phyloP scores from a whole-genome alignment of 2,329 filamentous ascomycete genomes.

The Mycosphaerelloides madeirae region DNA sequence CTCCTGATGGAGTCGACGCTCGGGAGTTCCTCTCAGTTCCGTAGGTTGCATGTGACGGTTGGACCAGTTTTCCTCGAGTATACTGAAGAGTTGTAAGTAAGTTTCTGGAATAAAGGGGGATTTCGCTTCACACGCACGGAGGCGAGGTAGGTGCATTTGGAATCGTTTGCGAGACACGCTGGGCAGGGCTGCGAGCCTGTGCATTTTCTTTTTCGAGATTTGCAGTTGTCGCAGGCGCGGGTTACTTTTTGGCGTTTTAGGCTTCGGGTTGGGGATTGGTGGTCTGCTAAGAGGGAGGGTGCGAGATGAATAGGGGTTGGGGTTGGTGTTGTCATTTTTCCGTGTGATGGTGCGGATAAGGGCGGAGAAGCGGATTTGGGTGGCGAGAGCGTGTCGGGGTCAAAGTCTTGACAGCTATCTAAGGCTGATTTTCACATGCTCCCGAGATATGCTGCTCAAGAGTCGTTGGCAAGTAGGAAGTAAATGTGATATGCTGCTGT shows the following conservation, averaged over 20 bases:
- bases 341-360: too few relatives aligned
- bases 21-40: slow-evolving; percentile 10
- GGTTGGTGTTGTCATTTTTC: too few relatives aligned
- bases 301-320: too few relatives aligned
- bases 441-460: too few relatives aligned
- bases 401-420: too few relatives aligned
- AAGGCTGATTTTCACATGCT: too few relatives aligned
- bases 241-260: slow-evolving; percentile 24
- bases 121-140: slow-evolving; percentile 14
- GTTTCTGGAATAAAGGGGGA: not conserved
- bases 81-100: not conserved
- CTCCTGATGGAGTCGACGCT: slow-evolving; percentile 15
- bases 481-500: too few relatives aligned
- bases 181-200: slow-evolving; percentile 39
- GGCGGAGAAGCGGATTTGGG: too few relatives aligned
- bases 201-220: slow-evolving; percentile 39
- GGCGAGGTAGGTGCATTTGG: slow-evolving; percentile 47
- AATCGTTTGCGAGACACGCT: slow-evolving; percentile 31
- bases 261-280: slow-evolving; percentile 5
- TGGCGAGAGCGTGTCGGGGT: too few relatives aligned
- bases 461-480: too few relatives aligned
- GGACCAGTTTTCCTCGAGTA: not conserved
- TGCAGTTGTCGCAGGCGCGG: slow-evolving; percentile 32
- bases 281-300: too few relatives aligned
- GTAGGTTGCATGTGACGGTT: slow-evolving; percentile 9